These are phyloP conservation scores for Alternaria sp. DNA, from an alignment of 2,329 filamentous ascomycete species.

Conservation along the genomic window DNA sequence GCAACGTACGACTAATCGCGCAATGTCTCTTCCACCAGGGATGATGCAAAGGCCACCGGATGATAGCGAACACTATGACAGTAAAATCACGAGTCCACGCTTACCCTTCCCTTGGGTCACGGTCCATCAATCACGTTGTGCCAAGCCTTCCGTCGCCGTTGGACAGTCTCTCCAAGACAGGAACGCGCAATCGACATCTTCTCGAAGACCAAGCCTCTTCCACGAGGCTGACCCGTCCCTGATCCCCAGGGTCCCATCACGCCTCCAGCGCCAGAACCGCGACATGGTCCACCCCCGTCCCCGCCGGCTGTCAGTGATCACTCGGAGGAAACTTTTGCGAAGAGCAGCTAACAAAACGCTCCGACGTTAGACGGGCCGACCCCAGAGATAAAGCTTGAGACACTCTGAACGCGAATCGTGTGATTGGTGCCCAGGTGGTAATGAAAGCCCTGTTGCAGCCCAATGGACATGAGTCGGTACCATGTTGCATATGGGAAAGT, in stretches of 20 bases:
- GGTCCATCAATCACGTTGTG: slow-evolving; percentile 3
- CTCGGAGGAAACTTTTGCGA: slow-evolving; percentile 21
- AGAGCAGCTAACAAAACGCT: slow-evolving; percentile 18
- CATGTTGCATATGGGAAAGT: slow-evolving; percentile 12
- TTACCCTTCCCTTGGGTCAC: slow-evolving; percentile 3
- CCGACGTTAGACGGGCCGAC: slow-evolving; percentile 21
- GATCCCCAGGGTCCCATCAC: slow-evolving; percentile 14
- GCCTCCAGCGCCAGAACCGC: slow-evolving; percentile 11
- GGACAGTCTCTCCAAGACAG: slow-evolving; percentile 2
- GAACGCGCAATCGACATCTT: slow-evolving; percentile 9
- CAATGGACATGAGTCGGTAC: slow-evolving; percentile 16
- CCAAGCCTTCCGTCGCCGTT: slow-evolving; percentile 5
- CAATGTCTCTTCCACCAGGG: slow-evolving; percentile 1
- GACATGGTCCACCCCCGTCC: slow-evolving; percentile 9
- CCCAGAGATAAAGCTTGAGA: slow-evolving; percentile 20
- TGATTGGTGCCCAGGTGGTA: slow-evolving; percentile 15
- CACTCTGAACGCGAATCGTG: slow-evolving; percentile 14
- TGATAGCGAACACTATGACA: slow-evolving; percentile 5
- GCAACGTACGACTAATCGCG: slow-evolving; percentile 17
- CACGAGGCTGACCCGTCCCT: slow-evolving; percentile 15
- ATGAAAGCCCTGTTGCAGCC: slow-evolving; percentile 20
- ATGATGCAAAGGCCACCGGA: slow-evolving; percentile 5
- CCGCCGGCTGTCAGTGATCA: slow-evolving; percentile 17
- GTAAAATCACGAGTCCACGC: not conserved
- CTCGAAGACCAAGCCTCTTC: slow-evolving; percentile 11